Conservation (phyloP, 805 yeast species). For the Saccharomycodes ludwigii region DNA sequence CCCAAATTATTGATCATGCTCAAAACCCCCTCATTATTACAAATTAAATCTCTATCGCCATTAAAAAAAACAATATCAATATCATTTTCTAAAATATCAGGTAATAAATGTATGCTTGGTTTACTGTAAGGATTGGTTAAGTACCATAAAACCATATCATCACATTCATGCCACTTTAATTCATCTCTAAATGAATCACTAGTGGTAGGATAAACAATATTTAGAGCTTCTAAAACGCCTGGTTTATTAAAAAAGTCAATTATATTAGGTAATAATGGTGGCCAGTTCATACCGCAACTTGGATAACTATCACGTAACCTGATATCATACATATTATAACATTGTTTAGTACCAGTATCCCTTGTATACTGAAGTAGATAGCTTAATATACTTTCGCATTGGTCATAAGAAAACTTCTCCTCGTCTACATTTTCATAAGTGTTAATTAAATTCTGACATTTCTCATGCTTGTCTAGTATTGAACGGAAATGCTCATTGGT, state of each 20-base stretch:
- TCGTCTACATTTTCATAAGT: constrained; percentile 10
- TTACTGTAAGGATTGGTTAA: constrained; percentile 40
- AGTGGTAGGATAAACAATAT: no score
- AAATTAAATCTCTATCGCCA: constrained; percentile 82
- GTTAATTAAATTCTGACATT: constrained; percentile 45
- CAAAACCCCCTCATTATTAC: constrained; percentile 72
- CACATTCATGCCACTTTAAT: constrained; percentile 69
- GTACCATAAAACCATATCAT: constrained; percentile 37
- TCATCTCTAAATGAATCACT: constrained; percentile 16
- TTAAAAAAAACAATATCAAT: constrained; percentile 61
- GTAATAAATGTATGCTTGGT: constrained; percentile 59
- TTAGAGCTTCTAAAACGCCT: constrained; percentile 39
- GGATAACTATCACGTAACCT: constrained; percentile 64
- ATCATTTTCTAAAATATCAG: constrained; percentile 42
- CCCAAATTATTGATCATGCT: constrained; percentile 45
- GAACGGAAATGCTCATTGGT: constrained; percentile 27
- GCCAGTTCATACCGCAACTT: constrained; percentile 90
- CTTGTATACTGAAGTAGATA: constrained; percentile 18
- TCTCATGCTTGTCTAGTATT: constrained; percentile 39
- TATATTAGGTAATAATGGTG: constrained; percentile 45
- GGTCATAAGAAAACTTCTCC: constrained; percentile 20
- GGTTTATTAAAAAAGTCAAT: constrained; percentile 38
- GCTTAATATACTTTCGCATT: constrained; percentile 34
- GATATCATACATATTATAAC: constrained; percentile 78
- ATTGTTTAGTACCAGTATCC: constrained; percentile 25